Evolutionary conservation across 768 basidiomycete species (phyloP), one percentile per base, ranked within the genome.

Genomic region (Suillus fuscotomentosus): DNA sequence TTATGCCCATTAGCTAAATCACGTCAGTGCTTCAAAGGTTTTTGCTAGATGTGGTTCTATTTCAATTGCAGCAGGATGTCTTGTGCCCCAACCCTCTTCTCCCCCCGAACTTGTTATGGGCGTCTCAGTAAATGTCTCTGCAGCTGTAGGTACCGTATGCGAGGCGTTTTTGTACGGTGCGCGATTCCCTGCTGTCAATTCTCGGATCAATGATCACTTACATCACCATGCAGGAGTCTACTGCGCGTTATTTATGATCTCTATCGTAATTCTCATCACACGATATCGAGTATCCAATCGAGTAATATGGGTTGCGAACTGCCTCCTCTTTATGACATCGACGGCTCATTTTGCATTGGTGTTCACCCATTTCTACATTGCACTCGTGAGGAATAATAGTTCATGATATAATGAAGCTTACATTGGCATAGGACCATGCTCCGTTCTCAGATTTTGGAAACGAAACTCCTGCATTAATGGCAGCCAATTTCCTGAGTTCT

Each of bases 161-260:
- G 74, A 75, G 60, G 68, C 69, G 4, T 53, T 72, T 31, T 56
- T 73, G 8, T 75, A 71, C 54, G 72, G 74, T 75, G 14, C 41
- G 71, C 42, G 7, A 45, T 22, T 47, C 22, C 10, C 17, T 27
- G n/a, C 5, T 38, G 17, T 38, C 11, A 38, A 10, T 38, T 38
- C 24, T 20, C 31, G 13, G 8, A 47, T 22, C 27, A 24, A 10
- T 24, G 43, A 47, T 51, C 8, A 57, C 22, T 43, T 15, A 31
- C 27, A 60, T 14, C 22, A 54, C 57, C 45, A 14, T 13, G 27
- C 50, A 50, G 56, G 27, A 39, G 70, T 69, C 64, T 34, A 62
- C 63, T 57, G 34, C 56, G 50, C 70, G 20, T 31, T 72, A 11
- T 70, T 71, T 60, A 34, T 66, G 17, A 41, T 63, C 27, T 68